Conservation (phyloP, 805 yeast species). For the Candida dajiaensis region DNA sequence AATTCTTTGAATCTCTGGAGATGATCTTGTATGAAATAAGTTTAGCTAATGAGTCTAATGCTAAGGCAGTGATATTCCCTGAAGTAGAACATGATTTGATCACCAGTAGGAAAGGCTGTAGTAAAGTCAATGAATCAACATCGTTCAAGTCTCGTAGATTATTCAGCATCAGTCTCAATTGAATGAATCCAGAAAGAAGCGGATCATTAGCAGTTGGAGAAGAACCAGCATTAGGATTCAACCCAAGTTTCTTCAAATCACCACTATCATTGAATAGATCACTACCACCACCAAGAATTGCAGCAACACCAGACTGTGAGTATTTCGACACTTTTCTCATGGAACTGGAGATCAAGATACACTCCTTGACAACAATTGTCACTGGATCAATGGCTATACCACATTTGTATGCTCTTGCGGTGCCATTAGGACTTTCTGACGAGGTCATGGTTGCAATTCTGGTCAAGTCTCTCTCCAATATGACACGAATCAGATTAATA, state of each 20-base stretch:
- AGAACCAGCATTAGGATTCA: slow-evolving; percentile 9
- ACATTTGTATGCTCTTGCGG: neutral
- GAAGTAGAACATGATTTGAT: slow-evolving; percentile 81
- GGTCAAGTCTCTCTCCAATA: no score
- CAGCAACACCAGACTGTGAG: slow-evolving; percentile 76
- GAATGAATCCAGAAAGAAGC: slow-evolving; percentile 71
- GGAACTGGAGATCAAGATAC: slow-evolving; percentile 78
- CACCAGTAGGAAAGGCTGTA: slow-evolving; percentile 83
- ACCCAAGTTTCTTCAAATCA: slow-evolving; percentile 27
- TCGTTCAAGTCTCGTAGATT: slow-evolving; percentile 45
- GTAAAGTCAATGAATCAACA: slow-evolving; percentile 64
- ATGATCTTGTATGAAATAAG: slow-evolving; percentile 67
- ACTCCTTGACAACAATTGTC: slow-evolving; percentile 82
- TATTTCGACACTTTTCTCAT: slow-evolving; percentile 84
- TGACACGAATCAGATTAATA: no score
- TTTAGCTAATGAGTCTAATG: slow-evolving; percentile 70
- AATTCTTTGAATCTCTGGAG: slow-evolving; percentile 45
- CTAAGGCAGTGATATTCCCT: slow-evolving; percentile 78
- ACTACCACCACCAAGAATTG: slow-evolving; percentile 61
- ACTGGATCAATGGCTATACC: slow-evolving; percentile 61
- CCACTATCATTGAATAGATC: slow-evolving; percentile 44
- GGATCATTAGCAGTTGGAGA: slow-evolving; percentile 43
- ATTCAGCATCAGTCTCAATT: slow-evolving; percentile 64
- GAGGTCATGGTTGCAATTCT: neutral
- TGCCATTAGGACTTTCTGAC: neutral